Evolutionary conservation across 345 rosid species (phyloP).

Genomic region (Linum lewisii): DNA sequence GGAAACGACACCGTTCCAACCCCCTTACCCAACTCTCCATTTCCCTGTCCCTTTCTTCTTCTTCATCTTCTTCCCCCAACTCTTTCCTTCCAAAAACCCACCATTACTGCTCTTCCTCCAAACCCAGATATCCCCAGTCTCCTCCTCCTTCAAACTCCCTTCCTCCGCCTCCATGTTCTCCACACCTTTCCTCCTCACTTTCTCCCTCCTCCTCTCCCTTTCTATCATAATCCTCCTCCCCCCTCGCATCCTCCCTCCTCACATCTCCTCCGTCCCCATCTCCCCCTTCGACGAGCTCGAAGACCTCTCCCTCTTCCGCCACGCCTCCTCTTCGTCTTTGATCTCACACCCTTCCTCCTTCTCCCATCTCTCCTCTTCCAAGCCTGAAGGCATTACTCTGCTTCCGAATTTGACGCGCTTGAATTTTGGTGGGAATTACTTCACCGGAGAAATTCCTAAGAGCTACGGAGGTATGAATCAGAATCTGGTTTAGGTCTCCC

Average conservation of each 20-base stretch:
- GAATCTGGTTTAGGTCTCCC: slow-evolving; percentile 37
- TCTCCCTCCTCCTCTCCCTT: slow-evolving; percentile 45
- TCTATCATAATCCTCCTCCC: slow-evolving; percentile 26
- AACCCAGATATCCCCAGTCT: neutral
- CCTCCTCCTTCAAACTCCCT: neutral
- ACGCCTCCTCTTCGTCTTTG: slow-evolving; percentile 22
- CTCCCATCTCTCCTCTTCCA: slow-evolving; percentile 54
- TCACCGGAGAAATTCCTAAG: slow-evolving; percentile 39
- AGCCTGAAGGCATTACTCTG: slow-evolving; percentile 23
- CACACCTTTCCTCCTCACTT: slow-evolving; percentile 36
- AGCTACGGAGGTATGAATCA: slow-evolving; percentile 32
- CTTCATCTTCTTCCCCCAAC: too few species aligned
- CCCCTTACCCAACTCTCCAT: neutral
- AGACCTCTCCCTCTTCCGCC: slow-evolving; percentile 58
- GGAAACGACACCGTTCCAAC: too few species aligned
- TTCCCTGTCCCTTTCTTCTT: neutral
- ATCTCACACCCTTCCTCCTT: slow-evolving; percentile 25
- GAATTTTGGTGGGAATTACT: slow-evolving; percentile 64
- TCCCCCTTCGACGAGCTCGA: slow-evolving; percentile 62
- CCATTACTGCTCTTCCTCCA: neutral
- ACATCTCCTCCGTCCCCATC: slow-evolving; percentile 28
- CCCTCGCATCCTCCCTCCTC: slow-evolving; percentile 25
- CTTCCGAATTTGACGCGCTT: slow-evolving; percentile 33
- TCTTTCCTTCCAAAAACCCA: neutral
- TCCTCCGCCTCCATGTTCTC: slow-evolving; percentile 38